phyloP scores from a whole-genome alignment of 129 eudicot species.

The Lonicera japonica region DNA sequence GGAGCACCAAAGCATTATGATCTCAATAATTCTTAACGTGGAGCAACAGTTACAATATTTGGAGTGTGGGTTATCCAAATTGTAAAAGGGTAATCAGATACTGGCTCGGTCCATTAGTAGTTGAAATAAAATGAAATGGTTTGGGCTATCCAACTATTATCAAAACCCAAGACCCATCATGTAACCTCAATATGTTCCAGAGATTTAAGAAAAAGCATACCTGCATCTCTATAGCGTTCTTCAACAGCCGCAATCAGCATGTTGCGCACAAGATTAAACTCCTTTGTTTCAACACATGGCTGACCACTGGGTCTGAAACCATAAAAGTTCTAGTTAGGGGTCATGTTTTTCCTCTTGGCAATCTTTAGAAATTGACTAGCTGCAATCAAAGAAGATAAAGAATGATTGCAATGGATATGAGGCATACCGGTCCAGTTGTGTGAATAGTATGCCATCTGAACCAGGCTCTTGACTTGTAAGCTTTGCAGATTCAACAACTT shows the following conservation, averaged over 20 bases:
- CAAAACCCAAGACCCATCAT: too few species aligned
- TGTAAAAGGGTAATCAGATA: background rate
- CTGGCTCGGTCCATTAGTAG: background rate
- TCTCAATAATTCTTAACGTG: conserved; percentile 3
- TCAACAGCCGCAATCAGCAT: conserved; percentile 85
- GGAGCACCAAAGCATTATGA: conserved; percentile 6
- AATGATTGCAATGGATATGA: background rate
- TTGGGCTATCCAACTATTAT: too few species aligned
- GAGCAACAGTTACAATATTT: too few species aligned
- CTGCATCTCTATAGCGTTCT: conserved; percentile 93
- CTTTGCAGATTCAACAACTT: conserved; percentile 62
- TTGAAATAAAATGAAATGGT: background rate
- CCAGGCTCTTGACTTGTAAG: conserved; percentile 30
- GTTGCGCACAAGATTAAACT: conserved; percentile 75
- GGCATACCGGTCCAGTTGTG: conserved; percentile 67
- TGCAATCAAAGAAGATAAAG: background rate
- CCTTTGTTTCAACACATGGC: conserved; percentile 68
- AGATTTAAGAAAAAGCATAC: conserved; percentile 20
- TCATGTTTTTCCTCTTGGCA: conserved; percentile 9
- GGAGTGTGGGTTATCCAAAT: background rate
- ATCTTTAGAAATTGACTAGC: too few species aligned
- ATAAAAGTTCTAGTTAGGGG: conserved; percentile 1
- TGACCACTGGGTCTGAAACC: conserved; percentile 72
- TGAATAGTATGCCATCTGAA: conserved; percentile 43
- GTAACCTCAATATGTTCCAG: background rate